Conservation (phyloP, 768 basidiomycete genomes). For the Rhodotorula graminis region DNA sequence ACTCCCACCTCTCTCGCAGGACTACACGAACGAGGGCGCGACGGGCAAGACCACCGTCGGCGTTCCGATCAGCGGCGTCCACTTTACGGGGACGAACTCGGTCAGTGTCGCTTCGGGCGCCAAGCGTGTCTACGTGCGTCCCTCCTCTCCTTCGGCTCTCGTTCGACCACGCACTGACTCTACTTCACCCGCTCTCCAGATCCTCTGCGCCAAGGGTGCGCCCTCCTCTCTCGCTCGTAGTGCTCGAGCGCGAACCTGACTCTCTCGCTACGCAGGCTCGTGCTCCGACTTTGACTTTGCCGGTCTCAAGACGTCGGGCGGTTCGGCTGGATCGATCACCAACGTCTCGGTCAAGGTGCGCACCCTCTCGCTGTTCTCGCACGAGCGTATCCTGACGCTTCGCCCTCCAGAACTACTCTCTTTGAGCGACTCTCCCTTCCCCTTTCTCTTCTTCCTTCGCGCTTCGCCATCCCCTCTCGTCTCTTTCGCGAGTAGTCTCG, state of each 20-base stretch:
- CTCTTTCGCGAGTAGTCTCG: too few relatives aligned
- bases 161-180: background rate
- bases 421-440: too few relatives aligned
- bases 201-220: constrained; percentile 1
- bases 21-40: constrained; percentile 51
- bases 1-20: too few relatives aligned
- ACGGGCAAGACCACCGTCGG: constrained; percentile 58
- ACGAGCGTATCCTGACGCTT: too few relatives aligned
- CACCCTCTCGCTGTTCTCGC: background rate
- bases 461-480: too few relatives aligned
- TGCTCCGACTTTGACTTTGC: constrained; percentile 5
- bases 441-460: too few relatives aligned
- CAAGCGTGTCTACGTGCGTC: constrained; percentile 46
- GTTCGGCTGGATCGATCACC: background rate
- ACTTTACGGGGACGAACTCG: constrained; percentile 52
- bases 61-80: constrained; percentile 57
- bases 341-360: background rate
- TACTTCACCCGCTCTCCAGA: background rate
- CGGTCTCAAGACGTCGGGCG: background rate
- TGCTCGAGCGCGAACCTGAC: too few relatives aligned
- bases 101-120: constrained; percentile 53
- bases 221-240: too few relatives aligned
- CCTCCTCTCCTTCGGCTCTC: too few relatives aligned
- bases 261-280: background rate
- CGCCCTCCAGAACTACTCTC: too few relatives aligned